Percentiles rank a stretch among this genome's conserved stretches.
Conservation (phyloP, 1,139 yeast species). For the Kodamaea ohmeri region DNA sequence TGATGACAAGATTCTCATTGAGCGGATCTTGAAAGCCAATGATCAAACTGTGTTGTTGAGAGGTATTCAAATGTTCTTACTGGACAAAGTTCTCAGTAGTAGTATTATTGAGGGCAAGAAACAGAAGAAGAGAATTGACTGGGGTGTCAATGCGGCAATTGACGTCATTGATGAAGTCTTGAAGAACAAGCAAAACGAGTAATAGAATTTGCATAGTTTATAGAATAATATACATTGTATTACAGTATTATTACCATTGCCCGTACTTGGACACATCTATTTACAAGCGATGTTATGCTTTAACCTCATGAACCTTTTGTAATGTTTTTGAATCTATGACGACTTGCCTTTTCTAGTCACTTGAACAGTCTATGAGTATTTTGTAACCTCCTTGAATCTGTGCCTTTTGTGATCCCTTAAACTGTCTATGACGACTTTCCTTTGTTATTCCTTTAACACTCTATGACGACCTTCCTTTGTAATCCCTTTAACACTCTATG, state of each 20-base stretch:
- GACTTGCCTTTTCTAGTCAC: no score
- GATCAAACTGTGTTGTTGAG: constrained; percentile 63
- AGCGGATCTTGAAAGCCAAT: constrained; percentile 55
- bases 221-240: neutral
- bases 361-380: no score
- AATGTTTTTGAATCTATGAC: no score
- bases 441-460: no score
- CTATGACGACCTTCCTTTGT: no score
- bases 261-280: no score
- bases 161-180: constrained; percentile 54
- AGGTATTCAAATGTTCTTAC: constrained; percentile 72
- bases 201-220: neutral
- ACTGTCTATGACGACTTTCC: no score
- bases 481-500: constrained; percentile 1
- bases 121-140: constrained; percentile 60
- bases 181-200: constrained; percentile 15
- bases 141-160: constrained; percentile 63
- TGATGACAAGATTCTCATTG: constrained; percentile 54
- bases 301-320: no score
- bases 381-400: no score
- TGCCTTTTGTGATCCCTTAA: no score
- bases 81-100: constrained; percentile 49
- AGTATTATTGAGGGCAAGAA: constrained; percentile 55
- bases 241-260: neutral
- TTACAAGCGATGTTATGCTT: constrained; percentile 6